These are phyloP conservation scores for Puccinia coronata DNA, from an alignment of 1,284 basidiomycete species.

Conservation along the genomic window DNA sequence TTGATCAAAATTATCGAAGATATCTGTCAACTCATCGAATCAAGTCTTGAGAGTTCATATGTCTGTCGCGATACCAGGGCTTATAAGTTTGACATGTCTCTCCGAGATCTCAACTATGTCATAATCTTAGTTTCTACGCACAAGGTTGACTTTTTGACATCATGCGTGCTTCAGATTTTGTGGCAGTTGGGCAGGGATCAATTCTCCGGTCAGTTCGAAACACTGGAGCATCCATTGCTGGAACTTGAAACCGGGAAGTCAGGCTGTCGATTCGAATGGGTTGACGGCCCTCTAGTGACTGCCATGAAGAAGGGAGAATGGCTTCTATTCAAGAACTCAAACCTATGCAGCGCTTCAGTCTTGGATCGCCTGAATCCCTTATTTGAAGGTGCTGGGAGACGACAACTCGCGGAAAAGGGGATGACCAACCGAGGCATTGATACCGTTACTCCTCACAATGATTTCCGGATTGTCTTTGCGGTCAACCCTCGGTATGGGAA, in stretches of 20 bases:
- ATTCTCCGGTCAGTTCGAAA: not conserved
- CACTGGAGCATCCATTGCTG: slow-evolving; percentile 27
- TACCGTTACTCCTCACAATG: slow-evolving; percentile 75
- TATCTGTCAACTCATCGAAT: slow-evolving; percentile 36
- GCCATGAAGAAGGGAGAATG: slow-evolving; percentile 86
- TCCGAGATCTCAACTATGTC: not conserved
- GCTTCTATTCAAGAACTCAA: slow-evolving; percentile 89
- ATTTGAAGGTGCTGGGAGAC: slow-evolving; percentile 79
- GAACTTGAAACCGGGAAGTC: slow-evolving; percentile 8
- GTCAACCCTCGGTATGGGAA: slow-evolving; percentile 89
- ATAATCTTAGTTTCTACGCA: slow-evolving; percentile 42
- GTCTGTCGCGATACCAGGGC: not conserved
- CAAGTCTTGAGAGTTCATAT: not conserved
- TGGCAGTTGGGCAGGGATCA: not conserved
- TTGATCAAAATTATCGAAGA: slow-evolving; percentile 22
- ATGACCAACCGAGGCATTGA: slow-evolving; percentile 75
- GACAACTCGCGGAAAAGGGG: slow-evolving; percentile 87
- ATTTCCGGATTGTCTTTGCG: slow-evolving; percentile 92
- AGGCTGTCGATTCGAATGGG: slow-evolving; percentile 77
- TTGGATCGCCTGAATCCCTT: slow-evolving; percentile 95
- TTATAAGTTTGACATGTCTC: slow-evolving; percentile 26
- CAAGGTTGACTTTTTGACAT: not conserved
- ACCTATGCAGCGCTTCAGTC: slow-evolving; percentile 91
- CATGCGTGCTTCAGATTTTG: not conserved
- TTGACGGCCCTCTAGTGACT: slow-evolving; percentile 87